These are phyloP conservation scores for Achaetomium macrosporum DNA, from an alignment of 2,329 filamentous ascomycete species.

Conservation along the genomic window DNA sequence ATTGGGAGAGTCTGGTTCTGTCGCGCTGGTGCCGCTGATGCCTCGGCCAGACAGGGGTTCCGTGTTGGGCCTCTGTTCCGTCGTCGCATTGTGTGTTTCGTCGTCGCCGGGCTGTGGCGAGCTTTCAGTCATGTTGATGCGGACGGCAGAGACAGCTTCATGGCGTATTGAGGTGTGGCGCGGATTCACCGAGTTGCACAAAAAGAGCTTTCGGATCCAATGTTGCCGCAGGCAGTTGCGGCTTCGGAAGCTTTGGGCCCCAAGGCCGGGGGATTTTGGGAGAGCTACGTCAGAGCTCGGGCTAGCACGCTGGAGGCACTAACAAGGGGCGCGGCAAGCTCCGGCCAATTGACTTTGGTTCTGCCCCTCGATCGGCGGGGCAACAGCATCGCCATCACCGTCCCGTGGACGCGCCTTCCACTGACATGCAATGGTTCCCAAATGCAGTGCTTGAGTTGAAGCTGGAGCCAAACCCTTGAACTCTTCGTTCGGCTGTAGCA, in stretches of 20 bases:
- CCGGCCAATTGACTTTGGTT: background rate
- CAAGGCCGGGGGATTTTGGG: slow-evolving; percentile 1
- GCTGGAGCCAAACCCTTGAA: too few species aligned
- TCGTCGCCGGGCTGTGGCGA: slow-evolving; percentile 24
- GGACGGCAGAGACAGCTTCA: slow-evolving; percentile 18
- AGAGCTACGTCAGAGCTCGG: background rate
- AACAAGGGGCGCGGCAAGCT: background rate
- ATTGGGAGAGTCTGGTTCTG: background rate
- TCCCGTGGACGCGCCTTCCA: background rate
- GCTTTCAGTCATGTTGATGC: slow-evolving; percentile 27
- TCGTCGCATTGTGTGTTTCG: slow-evolving; percentile 13
- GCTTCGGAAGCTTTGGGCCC: slow-evolving; percentile 14
- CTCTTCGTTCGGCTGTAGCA: too few species aligned
- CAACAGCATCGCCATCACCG: background rate
- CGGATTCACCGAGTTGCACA: background rate
- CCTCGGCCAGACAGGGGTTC: slow-evolving; percentile 2
- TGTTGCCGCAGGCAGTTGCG: background rate
- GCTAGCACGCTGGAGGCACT: background rate
- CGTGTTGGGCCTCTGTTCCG: slow-evolving; percentile 4
- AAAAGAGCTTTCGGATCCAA: background rate
- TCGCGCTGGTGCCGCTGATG: slow-evolving; percentile 3
- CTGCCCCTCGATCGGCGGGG: background rate
- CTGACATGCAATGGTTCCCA: too few species aligned
- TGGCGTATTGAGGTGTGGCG: slow-evolving; percentile 13
- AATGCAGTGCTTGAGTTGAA: too few species aligned